Base-by-base conservation (phyloP, 768 basidiomycete genomes). In the Jaapia argillacea region DNA sequence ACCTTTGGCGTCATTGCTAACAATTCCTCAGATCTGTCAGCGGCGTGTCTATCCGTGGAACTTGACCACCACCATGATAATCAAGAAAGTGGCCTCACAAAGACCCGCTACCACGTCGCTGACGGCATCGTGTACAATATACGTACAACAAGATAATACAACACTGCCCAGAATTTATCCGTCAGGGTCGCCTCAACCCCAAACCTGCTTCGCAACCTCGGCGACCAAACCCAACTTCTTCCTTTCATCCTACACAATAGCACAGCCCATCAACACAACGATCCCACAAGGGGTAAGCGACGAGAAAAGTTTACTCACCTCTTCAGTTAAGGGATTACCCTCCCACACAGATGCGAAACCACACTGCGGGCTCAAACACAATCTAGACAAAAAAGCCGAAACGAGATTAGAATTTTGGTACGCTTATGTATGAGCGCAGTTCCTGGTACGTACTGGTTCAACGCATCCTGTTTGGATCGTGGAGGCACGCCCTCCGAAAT, bases 321-420 rank as follows among this genome's bases (percentile, higher is more conserved):
- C 57, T 14, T 55, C 52, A 3, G 45, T 47, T 14, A 72, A 58
- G 24, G 52, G 46, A 50, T 73, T 74, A 0, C 72, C 70, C 28
- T 70, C 70, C 2, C 61, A 54, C 45, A 69, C 69, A 4, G 62
- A 65, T 13, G 71, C 70, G 46, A 72, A 74, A 10, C 73, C 74
- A 41, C 73, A 75, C 54, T 75, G 72, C 1, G 72, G 68, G n/a
- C 65, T 66, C 45, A 74, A 60, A 37, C 61, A 59, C 20, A 75
- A 60, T 44, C 65, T 66, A 33, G 22, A 24, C 3, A 23, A 22
- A 6, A 14, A 20, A 21, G 24, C 6, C 21, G 18, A 16, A 1
- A 6, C 22, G 14, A n/a, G 28, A 44, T 20, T 12, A 7, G 12
- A 6, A 10, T 21, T 21, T 2, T 13, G 12, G 18, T 7, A 1